phyloP scores from a whole-genome alignment of 164 flowering plant genomes.

The Nymphaea thermarum region DNA sequence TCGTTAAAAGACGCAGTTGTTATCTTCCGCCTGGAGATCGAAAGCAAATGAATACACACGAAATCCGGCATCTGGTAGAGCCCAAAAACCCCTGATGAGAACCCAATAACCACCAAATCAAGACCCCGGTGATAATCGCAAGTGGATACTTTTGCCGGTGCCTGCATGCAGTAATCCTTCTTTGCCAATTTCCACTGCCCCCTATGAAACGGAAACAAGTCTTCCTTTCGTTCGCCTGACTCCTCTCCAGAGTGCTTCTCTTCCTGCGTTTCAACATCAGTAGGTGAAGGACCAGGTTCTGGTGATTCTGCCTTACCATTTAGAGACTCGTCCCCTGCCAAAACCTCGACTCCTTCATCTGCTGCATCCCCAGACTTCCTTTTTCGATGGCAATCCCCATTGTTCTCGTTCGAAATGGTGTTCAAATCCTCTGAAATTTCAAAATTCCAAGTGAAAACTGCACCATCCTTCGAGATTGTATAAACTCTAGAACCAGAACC shows the following conservation, averaged over 20 bases:
- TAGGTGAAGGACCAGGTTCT: not conserved
- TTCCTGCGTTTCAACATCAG: not conserved
- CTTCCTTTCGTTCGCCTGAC: not conserved
- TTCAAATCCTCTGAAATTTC: not conserved
- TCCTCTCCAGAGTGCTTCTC: not conserved
- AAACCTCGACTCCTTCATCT: not conserved
- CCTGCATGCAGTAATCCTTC: slow-evolving; percentile 63
- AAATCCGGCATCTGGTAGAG: slow-evolving; percentile 98
- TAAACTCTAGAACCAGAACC: slow-evolving; percentile 36
- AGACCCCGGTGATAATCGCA: slow-evolving; percentile 86
- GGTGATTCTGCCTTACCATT: not conserved
- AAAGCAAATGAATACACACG: slow-evolving; percentile 71
- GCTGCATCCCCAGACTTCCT: not conserved
- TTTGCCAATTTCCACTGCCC: slow-evolving; percentile 65
- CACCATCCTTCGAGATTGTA: slow-evolving; percentile 62
- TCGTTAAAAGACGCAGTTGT: slow-evolving; percentile 85
- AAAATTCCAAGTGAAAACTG: slow-evolving; percentile 62
- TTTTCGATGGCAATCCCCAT: slow-evolving; percentile 1
- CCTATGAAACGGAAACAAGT: slow-evolving; percentile 26
- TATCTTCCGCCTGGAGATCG: slow-evolving; percentile 89
- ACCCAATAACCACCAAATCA: slow-evolving; percentile 82
- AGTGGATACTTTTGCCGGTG: slow-evolving; percentile 56
- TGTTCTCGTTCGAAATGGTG: slow-evolving; percentile 2
- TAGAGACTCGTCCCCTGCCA: not conserved
- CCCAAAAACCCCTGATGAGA: slow-evolving; percentile 89